Percentiles rank a stretch among this genome's conserved stretches.
Evolutionary conservation across 495 filamentous ascomycete genomes (phyloP).

Genomic region (Aspergillus indologenus): DNA sequence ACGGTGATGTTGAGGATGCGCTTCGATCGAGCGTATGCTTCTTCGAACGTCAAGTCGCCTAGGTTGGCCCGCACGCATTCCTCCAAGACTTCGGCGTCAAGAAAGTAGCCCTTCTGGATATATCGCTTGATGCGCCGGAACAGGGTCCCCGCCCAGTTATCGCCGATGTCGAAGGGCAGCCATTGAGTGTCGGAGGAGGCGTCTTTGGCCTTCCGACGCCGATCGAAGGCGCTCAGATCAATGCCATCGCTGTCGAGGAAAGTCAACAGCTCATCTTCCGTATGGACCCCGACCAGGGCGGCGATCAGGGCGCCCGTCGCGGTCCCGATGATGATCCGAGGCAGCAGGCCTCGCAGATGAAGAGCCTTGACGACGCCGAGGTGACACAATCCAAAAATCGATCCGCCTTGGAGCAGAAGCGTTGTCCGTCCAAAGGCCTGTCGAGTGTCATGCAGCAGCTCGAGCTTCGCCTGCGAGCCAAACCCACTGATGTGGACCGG

Average conservation of each 20-base stretch:
- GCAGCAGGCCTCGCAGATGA: constrained; percentile 77
- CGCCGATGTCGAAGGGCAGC: constrained; percentile 18
- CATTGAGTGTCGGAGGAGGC: constrained; percentile 17
- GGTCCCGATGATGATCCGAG: constrained; percentile 87
- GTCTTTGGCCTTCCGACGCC: constrained; percentile 19
- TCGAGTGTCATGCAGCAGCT: constrained; percentile 83
- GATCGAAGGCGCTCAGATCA: constrained; percentile 75
- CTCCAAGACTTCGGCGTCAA: constrained; percentile 79
- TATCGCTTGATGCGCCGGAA: constrained; percentile 62
- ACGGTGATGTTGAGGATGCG: constrained; percentile 91
- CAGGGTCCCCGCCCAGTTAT: constrained; percentile 55
- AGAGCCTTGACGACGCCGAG: constrained; percentile 87
- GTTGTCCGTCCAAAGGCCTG: constrained; percentile 88
- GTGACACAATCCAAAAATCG: constrained; percentile 90
- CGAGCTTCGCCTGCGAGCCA: constrained; percentile 79
- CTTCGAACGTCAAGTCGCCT: constrained; percentile 89
- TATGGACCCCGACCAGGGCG: constrained; percentile 83
- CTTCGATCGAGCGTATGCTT: constrained; percentile 83
- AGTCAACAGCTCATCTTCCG: constrained; percentile 76
- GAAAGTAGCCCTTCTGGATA: constrained; percentile 71
- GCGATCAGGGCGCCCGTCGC: constrained; percentile 90
- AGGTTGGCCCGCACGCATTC: constrained; percentile 83
- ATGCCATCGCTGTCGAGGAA: constrained; percentile 78
- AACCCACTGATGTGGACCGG: constrained; percentile 55
- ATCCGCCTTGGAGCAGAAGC: constrained; percentile 84